phyloP scores from a whole-genome alignment of 495 filamentous ascomycete genomes.

The Cairneyella variabilis region DNA sequence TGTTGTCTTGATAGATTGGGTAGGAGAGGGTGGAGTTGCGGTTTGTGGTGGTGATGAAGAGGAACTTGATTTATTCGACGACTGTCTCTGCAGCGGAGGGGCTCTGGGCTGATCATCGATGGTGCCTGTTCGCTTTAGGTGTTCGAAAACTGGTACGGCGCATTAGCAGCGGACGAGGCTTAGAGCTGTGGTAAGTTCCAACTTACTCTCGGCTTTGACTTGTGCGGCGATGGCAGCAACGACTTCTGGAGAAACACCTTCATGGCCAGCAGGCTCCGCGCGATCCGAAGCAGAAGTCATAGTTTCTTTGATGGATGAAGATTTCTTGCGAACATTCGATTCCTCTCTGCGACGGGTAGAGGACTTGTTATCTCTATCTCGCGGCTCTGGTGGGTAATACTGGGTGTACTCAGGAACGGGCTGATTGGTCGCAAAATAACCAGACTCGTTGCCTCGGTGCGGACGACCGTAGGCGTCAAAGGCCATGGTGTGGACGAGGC shows the following conservation, averaged over 20 bases:
- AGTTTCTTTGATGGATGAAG: slow-evolving; percentile 8
- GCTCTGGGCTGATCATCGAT: slow-evolving; percentile 14
- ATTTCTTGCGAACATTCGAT: slow-evolving; percentile 10
- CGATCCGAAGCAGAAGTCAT: slow-evolving; percentile 15
- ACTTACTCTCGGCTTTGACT: slow-evolving; percentile 24
- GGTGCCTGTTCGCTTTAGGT: slow-evolving; percentile 24
- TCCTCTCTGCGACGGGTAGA: slow-evolving; percentile 1
- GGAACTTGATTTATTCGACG: slow-evolving; percentile 22
- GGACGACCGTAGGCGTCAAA: slow-evolving; percentile 14
- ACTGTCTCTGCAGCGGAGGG: slow-evolving; percentile 13
- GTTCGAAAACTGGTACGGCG: slow-evolving; percentile 17
- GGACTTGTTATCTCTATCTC: slow-evolving; percentile 12
- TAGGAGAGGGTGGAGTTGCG: slow-evolving; percentile 24
- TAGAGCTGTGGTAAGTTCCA: background rate
- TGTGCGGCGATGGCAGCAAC: slow-evolving; percentile 23
- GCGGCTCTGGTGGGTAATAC: slow-evolving; percentile 17
- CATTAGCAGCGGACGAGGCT: slow-evolving; percentile 9
- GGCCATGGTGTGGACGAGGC: slow-evolving; percentile 10
- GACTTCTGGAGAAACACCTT: slow-evolving; percentile 23
- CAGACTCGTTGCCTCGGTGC: slow-evolving; percentile 13
- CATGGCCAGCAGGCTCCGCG: slow-evolving; percentile 2
- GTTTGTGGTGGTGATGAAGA: slow-evolving; percentile 26
- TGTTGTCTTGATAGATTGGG: slow-evolving; percentile 8
- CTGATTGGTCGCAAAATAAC: slow-evolving; percentile 14
- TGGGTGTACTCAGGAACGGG: slow-evolving; percentile 13